Conservation (phyloP, 257 asterid species). For the Lycium barbarum region DNA sequence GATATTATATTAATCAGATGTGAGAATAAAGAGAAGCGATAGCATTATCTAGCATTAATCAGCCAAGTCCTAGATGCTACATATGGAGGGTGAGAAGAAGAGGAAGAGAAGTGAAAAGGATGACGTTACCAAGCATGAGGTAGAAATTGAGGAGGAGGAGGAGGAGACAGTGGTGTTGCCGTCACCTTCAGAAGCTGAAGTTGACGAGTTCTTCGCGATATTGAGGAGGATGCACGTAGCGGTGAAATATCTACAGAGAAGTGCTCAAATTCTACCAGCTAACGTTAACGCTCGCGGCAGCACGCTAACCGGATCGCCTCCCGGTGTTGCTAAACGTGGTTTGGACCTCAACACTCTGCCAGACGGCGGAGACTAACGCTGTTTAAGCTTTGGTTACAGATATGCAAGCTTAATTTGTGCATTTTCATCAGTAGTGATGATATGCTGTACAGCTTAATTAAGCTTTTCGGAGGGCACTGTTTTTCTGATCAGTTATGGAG, state of each 20-base stretch:
- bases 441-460: not conserved
- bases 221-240: constrained; percentile 16
- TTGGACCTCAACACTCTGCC: constrained; percentile 45
- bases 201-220: constrained; percentile 19
- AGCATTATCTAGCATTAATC: not conserved
- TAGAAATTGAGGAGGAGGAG: not conserved
- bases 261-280: not conserved
- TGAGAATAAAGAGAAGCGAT: not conserved
- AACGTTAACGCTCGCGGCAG: not conserved
- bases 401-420: not conserved
- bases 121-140: not conserved
- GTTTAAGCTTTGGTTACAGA: not conserved
- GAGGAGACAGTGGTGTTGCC: constrained; percentile 27
- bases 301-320: not conserved
- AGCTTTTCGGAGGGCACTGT: not conserved
- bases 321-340: not conserved
- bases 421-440: not conserved
- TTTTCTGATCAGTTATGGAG: not conserved
- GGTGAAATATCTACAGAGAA: not conserved
- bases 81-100: constrained; percentile 46
- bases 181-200: constrained; percentile 55
- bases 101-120: constrained; percentile 39
- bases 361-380: constrained; percentile 32
- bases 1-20: not conserved
- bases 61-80: not conserved